Evolutionary conservation across 2,329 filamentous ascomycete species (phyloP).

Genomic region (Epichloe scottii): DNA sequence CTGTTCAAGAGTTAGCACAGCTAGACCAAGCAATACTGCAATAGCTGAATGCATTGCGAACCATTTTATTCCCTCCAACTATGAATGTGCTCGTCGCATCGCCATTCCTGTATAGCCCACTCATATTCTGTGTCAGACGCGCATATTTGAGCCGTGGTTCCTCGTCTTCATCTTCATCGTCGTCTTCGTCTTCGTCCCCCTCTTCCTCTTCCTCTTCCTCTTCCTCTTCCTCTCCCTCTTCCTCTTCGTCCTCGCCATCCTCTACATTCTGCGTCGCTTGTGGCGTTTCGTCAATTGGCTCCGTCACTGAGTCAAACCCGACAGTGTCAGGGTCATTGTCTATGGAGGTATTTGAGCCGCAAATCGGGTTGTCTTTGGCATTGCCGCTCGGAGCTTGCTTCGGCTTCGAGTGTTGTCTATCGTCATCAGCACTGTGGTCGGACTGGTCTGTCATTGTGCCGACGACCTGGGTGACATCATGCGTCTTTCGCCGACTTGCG

Average conservation of each 20-base stretch:
- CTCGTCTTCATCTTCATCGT: conserved; percentile 77
- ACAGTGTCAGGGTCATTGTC: not conserved
- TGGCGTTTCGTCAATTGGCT: not conserved
- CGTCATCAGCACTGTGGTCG: conserved; percentile 3
- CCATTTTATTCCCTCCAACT: conserved; percentile 94
- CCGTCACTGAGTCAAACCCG: not conserved
- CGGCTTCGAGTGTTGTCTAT: not conserved
- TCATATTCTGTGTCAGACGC: conserved; percentile 68
- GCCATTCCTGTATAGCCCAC: conserved; percentile 78
- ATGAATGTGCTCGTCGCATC: conserved; percentile 89
- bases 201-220: conserved; percentile 33
- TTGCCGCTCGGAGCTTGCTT: not conserved
- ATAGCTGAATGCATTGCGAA: conserved; percentile 26
- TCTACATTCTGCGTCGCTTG: conserved; percentile 7
- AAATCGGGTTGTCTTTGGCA: not conserved
- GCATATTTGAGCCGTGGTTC: conserved; percentile 92
- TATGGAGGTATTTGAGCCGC: not conserved
- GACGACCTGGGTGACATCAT: conserved; percentile 3
- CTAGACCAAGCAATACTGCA: conserved; percentile 7
- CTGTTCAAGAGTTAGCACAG: conserved; percentile 32
- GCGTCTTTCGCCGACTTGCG: not conserved
- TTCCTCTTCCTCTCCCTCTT: conserved; percentile 29
- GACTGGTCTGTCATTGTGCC: conserved; percentile 7
- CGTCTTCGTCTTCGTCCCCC: conserved; percentile 52
- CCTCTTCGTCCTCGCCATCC: conserved; percentile 14